phyloP scores from a whole-genome alignment of 257 asterid species.

The Coffea eugenioides region DNA sequence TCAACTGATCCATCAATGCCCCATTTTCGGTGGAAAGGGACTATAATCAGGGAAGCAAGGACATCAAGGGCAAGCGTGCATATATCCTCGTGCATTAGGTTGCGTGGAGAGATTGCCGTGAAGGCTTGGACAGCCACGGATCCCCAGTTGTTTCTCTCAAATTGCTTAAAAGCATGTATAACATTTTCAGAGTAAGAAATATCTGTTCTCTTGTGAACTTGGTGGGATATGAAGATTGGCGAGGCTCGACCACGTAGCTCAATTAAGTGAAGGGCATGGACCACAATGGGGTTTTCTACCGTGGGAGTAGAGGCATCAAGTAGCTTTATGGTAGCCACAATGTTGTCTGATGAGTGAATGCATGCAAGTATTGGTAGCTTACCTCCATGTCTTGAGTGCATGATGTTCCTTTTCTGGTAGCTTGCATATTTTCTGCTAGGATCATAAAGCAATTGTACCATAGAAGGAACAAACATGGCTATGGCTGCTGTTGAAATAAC shows the following conservation, averaged over 20 bases:
- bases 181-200: slow-evolving; percentile 25
- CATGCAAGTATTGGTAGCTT: slow-evolving; percentile 25
- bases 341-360: slow-evolving; percentile 25
- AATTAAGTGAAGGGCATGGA: slow-evolving; percentile 26
- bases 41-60: slow-evolving; percentile 22
- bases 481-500: slow-evolving; percentile 12
- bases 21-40: slow-evolving; percentile 32
- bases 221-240: slow-evolving; percentile 31
- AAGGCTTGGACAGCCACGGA: slow-evolving; percentile 17
- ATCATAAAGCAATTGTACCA: slow-evolving; percentile 26
- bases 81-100: slow-evolving; percentile 34
- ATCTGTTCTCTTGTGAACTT: slow-evolving; percentile 17
- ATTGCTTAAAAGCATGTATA: slow-evolving; percentile 22
- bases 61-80: slow-evolving; percentile 29
- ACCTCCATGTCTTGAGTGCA: slow-evolving; percentile 15
- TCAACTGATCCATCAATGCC: slow-evolving; percentile 26
- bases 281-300: slow-evolving; percentile 19
- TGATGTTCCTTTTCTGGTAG: slow-evolving; percentile 29
- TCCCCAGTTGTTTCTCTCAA: slow-evolving; percentile 25
- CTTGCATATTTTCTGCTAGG: slow-evolving; percentile 28
- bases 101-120: slow-evolving; percentile 29
- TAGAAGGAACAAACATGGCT: slow-evolving; percentile 9
- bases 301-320: slow-evolving; percentile 26
- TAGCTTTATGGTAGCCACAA: slow-evolving; percentile 13
- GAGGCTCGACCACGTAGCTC: slow-evolving; percentile 28